Base-by-base conservation (phyloP, 371 early-diverging fungal species). In the Amoeboaphelidium occidentale region DNA sequence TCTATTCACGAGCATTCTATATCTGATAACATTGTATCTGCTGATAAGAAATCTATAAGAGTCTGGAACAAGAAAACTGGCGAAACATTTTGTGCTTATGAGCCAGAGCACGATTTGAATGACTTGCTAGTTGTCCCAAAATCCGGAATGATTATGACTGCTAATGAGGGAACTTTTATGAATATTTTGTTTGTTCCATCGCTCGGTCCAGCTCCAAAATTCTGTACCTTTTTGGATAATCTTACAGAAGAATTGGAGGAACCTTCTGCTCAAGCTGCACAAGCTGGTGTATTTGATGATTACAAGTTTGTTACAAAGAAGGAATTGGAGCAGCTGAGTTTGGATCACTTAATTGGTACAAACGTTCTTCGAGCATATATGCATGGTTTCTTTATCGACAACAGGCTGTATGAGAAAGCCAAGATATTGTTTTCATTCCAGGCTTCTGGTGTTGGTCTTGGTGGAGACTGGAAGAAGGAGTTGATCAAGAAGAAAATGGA, bases 231-330 rank as follows among this genome's bases (percentile, higher is more conserved):
- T 77, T 67, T 94, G 56, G 94, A 96, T 67, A 94, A 90, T 63
- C 67, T 96, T 42, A 93, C 93, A 3, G 94, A 92, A 67, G 97
- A 93, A 62, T 68, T 96, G 79, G 94, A 92, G 64, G 91, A 92
- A 63, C n/a, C n/a, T n/a, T n/a, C n/a, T n/a, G n/a, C n/a, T n/a
- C n/a, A n/a, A n/a, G 79, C 84, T 43, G 72, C 70, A 48, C 73
- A 75, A 47, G 43, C 50, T 24, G 79, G 74, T 46, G 63, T 89
- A 22, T 96, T 91, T 67, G 93, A 93, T 59, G 87, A 96, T 60
- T 93, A 88, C 76, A 92, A 91, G 63, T 96, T 96, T 67, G 78
- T 92, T 27, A 84, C 86, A 2, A 75, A 83, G 53, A 78, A 82
- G 55, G 97, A 96, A 54, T 73, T 96, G 6, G 59, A 73, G 1